phyloP scores from a whole-genome alignment of 345 rosid species.

The Eucalyptus urophylla region DNA sequence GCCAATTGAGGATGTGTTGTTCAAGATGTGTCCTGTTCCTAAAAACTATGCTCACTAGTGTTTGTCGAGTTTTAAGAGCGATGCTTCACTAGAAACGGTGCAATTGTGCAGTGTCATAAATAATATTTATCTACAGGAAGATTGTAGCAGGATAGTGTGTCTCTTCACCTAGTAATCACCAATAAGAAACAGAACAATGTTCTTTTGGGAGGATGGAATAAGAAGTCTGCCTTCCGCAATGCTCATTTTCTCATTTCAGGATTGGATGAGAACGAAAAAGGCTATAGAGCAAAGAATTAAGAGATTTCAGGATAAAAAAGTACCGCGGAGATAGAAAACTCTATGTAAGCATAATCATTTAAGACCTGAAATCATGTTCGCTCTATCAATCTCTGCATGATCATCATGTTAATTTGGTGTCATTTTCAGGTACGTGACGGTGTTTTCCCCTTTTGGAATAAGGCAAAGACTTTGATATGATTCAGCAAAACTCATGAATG shows the following conservation, averaged over 20 bases:
- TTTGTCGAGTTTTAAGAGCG: not conserved
- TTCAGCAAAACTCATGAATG: not conserved
- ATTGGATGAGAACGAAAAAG: not conserved
- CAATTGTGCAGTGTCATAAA: not conserved
- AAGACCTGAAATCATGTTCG: not conserved
- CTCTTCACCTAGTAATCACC: not conserved
- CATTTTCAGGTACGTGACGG: not conserved
- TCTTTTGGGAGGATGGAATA: not conserved
- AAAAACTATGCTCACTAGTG: not conserved
- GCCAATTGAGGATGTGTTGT: slow-evolving; percentile 40
- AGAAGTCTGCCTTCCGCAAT: not conserved
- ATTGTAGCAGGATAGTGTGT: not conserved
- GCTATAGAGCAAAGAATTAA: not conserved
- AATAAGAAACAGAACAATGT: not conserved
- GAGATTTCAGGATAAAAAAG: not conserved
- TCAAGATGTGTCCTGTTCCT: slow-evolving; percentile 25
- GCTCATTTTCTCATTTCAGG: not conserved
- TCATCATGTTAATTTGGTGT: not conserved
- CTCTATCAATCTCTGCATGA: not conserved
- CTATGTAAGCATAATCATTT: not conserved
- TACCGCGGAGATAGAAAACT: not conserved
- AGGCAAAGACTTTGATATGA: not conserved
- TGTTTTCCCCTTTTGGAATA: not conserved
- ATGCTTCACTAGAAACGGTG: not conserved
- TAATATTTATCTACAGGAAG: not conserved